phyloP scores from a whole-genome alignment of 306 rosid species.

The Dalbergia cochinchinensis region DNA sequence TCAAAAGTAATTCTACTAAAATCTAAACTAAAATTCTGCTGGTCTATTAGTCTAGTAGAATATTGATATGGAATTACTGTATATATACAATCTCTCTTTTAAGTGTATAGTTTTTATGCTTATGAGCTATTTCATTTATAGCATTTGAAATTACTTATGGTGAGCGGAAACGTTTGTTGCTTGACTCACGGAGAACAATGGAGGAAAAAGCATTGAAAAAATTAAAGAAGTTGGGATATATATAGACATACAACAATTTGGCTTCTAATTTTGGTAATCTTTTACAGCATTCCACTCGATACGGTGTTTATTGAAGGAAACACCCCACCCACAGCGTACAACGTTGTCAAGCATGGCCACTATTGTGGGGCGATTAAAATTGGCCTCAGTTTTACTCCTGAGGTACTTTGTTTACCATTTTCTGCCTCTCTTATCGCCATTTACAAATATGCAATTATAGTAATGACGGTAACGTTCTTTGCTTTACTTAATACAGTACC shows the following conservation, averaged over 20 bases:
- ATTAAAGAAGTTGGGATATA: no score
- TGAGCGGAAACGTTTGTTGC: background rate
- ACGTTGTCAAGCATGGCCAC: constrained; percentile 68
- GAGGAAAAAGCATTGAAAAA: no score
- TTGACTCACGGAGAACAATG: background rate
- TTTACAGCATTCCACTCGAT: constrained; percentile 66
- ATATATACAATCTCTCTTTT: background rate
- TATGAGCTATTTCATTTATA: background rate
- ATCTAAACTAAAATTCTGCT: no score
- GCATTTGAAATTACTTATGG: background rate
- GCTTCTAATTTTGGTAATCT: background rate
- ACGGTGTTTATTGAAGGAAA: constrained; percentile 61
- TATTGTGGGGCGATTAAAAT: constrained; percentile 65
- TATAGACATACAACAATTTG: background rate
- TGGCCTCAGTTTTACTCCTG: constrained; percentile 62
- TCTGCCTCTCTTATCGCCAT: background rate
- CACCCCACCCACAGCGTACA: constrained; percentile 60
- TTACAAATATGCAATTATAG: background rate
- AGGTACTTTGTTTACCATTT: constrained; percentile 41
- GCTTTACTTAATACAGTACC: constrained; percentile 13
- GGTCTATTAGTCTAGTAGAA: no score
- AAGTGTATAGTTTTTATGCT: background rate
- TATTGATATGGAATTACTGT: no score
- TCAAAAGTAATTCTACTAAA: no score
- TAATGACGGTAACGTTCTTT: background rate